Evolutionary conservation across 805 yeast species (phyloP).

Genomic region (Tetrapisispora iriomotensis): DNA sequence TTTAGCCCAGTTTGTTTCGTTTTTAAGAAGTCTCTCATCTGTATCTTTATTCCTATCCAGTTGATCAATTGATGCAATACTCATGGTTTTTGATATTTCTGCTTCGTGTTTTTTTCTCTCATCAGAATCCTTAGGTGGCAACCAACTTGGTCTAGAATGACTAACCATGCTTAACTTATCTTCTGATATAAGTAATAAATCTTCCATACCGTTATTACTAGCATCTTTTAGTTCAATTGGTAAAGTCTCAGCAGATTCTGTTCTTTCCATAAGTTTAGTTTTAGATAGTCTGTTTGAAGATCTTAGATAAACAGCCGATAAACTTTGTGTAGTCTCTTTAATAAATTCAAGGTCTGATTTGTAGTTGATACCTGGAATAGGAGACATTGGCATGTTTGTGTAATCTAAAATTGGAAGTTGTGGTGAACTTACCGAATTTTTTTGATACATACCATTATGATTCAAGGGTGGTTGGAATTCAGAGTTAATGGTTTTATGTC

Average conservation of each 20-base stretch:
- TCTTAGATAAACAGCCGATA: constrained; percentile 34
- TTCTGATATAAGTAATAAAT: constrained; percentile 47
- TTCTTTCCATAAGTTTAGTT: constrained; percentile 31
- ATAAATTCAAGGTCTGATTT: constrained; percentile 26
- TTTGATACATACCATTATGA: not conserved
- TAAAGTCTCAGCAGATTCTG: constrained; percentile 27
- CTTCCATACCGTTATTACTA: constrained; percentile 41
- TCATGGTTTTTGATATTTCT: constrained; percentile 35
- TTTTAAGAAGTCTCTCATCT: constrained; percentile 19
- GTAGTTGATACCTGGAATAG: constrained; percentile 36
- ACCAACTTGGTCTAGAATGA: constrained; percentile 58
- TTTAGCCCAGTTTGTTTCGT: constrained; percentile 25
- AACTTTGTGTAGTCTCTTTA: constrained; percentile 30
- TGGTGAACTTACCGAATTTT: not conserved
- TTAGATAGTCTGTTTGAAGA: constrained; percentile 30
- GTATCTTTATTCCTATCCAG: constrained; percentile 24
- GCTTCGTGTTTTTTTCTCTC: constrained; percentile 48
- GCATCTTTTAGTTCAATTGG: constrained; percentile 33
- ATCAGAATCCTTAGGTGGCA: constrained; percentile 49
- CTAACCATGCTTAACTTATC: constrained; percentile 48
- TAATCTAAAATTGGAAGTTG: constrained; percentile 8
- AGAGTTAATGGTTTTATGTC: not conserved
- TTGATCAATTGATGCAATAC: constrained; percentile 24
- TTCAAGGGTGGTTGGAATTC: not conserved
- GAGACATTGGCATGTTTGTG: constrained; percentile 34